Percentiles rank a stretch among this genome's conserved stretches.
These are phyloP conservation scores for Primulina tabacum DNA, from an alignment of 257 asterid genomes.

Conservation along the genomic window DNA sequence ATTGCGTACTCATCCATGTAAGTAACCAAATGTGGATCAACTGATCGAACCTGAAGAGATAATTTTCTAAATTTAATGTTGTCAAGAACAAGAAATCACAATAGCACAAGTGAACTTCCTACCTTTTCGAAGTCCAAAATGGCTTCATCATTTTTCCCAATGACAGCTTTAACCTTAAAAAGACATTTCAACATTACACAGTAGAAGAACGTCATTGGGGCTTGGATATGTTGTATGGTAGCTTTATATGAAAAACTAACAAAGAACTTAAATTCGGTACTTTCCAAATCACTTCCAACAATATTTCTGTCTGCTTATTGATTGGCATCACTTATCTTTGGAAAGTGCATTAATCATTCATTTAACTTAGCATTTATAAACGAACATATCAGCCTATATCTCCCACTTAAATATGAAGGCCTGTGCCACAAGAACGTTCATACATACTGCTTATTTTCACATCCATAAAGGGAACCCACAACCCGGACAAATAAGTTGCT, in stretches of 20 bases:
- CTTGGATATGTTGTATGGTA: constrained; percentile 16
- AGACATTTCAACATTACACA: constrained; percentile 22
- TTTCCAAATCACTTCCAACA: neutral
- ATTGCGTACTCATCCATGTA: constrained; percentile 99
- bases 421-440: neutral
- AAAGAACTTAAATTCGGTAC: neutral
- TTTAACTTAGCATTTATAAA: neutral
- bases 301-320: neutral
- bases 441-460: neutral
- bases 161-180: constrained; percentile 78
- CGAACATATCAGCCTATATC: neutral
- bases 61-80: constrained; percentile 21
- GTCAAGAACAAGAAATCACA: constrained; percentile 13
- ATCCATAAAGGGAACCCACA: neutral
- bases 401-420: neutral
- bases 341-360: neutral
- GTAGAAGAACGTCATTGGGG: constrained; percentile 13
- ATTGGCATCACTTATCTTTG: constrained; percentile 6
- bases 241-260: constrained; percentile 1
- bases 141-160: constrained; percentile 91
- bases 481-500: neutral
- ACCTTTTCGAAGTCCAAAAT: constrained; percentile 87
- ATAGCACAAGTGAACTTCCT: constrained; percentile 23
- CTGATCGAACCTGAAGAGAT: constrained; percentile 69
- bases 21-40: constrained; percentile 77